Percentiles rank a stretch among this genome's conserved stretches.
phyloP scores from a whole-genome alignment of 2,329 filamentous ascomycete species.

The Xylariomycetidae sp. region DNA sequence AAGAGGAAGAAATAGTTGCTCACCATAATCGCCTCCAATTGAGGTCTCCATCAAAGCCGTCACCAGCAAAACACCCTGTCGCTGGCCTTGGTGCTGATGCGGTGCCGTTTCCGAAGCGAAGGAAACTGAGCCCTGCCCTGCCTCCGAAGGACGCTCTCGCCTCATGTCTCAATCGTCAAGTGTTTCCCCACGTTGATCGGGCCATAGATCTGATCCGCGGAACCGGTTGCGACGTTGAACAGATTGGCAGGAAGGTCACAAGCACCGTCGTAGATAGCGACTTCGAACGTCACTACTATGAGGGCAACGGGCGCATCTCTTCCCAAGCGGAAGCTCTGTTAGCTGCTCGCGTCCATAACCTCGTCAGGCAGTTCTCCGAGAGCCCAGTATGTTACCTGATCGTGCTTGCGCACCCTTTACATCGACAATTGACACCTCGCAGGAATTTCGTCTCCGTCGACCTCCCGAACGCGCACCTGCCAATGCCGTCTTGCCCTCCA shows the following conservation, averaged over 20 bases:
- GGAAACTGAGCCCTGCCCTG: no score
- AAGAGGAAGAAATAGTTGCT: no score
- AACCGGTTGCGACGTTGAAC: constrained; percentile 16
- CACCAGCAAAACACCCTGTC: no score
- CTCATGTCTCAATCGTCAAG: constrained; percentile 19
- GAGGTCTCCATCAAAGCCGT: no score
- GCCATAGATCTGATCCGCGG: constrained; percentile 11
- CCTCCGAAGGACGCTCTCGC: constrained; percentile 13
- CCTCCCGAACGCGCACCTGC: no score
- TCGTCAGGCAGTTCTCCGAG: constrained; percentile 14
- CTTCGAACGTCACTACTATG: constrained; percentile 16
- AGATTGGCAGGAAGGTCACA: constrained; percentile 16
- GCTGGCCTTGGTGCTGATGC: no score
- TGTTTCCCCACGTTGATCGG: constrained; percentile 24
- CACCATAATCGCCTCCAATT: no score
- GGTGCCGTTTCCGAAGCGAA: constrained; percentile 12
- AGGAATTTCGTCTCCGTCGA: constrained; percentile 17
- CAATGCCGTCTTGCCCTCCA: constrained; percentile 21
- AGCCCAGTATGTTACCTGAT: constrained; percentile 14
- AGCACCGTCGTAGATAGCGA: constrained; percentile 15
- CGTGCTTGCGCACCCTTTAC: no score
- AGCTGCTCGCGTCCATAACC: constrained; percentile 12
- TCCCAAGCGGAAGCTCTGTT: constrained; percentile 13
- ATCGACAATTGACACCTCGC: constrained; percentile 2
- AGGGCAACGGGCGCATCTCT: constrained; percentile 15